Evolutionary conservation across 768 basidiomycete species (phyloP), one percentile per base, ranked within the genome.

Genomic region (Trametes cingulata): DNA sequence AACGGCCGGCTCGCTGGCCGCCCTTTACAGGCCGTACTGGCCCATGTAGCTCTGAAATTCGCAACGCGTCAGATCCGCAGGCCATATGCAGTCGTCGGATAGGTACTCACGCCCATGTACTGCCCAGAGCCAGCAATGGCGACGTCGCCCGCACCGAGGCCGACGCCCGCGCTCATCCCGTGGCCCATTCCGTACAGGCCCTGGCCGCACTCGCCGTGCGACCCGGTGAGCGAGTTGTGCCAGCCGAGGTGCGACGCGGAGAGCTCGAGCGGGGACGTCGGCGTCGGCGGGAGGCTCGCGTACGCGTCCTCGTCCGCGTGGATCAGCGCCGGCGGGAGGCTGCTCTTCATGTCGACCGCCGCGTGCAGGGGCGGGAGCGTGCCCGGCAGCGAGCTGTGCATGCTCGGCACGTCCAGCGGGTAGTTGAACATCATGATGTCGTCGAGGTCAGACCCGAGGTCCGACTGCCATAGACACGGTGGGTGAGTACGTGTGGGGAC

Each of bases 271-370:
- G 61, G 61, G 20, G 61, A 58, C 2, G 52, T 63, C 40, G 61
- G 56, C 40, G 61, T 69, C 40, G 65, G 68, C 9, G 70, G 70
- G 19, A 71, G 62, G 56, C 67, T 68, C 48, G 65, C 52, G 63
- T 71, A 71, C 22, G 67, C 70, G 22, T 71, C 70, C 27, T 71
- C 70, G 61, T 63, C 67, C 35, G 61, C 65, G 39, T 65, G 67
- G 50, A 67, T 63, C 25, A 66, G 67, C 33, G 58, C 62, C 3
- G 66, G 66, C 3, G 62, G 57, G 35, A 61, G 55, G 56, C 45
- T 45, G 52, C 24, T 40, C 39, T 56, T 43, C 27, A 37, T 19
- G 41, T 40, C 39, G 29, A 37, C 39, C 6, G 45, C 33, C 12
- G 56, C 19, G 56, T 53, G 56, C 6, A 54, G 52, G 24, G 60